Conservation (phyloP, 2,329 filamentous ascomycete genomes). For the Aspergillus sp. region DNA sequence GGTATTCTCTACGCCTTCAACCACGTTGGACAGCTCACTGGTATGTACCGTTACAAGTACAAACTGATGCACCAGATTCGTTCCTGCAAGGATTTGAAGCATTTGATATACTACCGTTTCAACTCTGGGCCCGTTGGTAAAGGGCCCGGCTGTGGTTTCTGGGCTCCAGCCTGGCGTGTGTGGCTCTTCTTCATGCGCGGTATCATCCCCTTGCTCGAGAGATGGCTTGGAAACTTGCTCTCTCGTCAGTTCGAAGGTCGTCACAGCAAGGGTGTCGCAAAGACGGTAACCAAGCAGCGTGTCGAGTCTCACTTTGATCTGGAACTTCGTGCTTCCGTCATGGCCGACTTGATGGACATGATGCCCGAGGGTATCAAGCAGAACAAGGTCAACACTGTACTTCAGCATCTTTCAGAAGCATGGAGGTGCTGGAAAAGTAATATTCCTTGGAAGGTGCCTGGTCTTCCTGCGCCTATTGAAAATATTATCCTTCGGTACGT, state of each 20-base stretch:
- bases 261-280: conserved; percentile 97
- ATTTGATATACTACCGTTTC: conserved; percentile 98
- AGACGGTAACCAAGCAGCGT: conserved; percentile 98
- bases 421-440: conserved; percentile 99
- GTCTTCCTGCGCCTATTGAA: conserved; percentile 93
- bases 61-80: conserved; percentile 99
- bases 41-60: conserved; percentile 99
- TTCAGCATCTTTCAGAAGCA: conserved; percentile 96
- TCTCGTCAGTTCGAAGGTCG: conserved; percentile 98
- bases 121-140: conserved; percentile 97
- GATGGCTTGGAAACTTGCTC: conserved; percentile 95
- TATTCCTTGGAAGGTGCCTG: conserved; percentile 99
- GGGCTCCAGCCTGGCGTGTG: conserved; percentile 97
- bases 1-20: conserved; percentile 99
- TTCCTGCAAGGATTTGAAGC: conserved; percentile 98
- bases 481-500: conserved; percentile 99
- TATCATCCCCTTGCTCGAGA: conserved; percentile 93
- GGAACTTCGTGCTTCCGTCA: conserved; percentile 94
- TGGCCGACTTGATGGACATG: conserved; percentile 99
- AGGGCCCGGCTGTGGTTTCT: conserved; percentile 97
- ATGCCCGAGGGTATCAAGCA: conserved; percentile 99
- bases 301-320: conserved; percentile 98
- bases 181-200: conserved; percentile 99
- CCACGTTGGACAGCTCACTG: conserved; percentile 95
- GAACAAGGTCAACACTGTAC: conserved; percentile 97